Evolutionary conservation across 1,139 yeast species (phyloP), one percentile per base, ranked within the genome.

Genomic region (Blastobotrys illinoisensis): DNA sequence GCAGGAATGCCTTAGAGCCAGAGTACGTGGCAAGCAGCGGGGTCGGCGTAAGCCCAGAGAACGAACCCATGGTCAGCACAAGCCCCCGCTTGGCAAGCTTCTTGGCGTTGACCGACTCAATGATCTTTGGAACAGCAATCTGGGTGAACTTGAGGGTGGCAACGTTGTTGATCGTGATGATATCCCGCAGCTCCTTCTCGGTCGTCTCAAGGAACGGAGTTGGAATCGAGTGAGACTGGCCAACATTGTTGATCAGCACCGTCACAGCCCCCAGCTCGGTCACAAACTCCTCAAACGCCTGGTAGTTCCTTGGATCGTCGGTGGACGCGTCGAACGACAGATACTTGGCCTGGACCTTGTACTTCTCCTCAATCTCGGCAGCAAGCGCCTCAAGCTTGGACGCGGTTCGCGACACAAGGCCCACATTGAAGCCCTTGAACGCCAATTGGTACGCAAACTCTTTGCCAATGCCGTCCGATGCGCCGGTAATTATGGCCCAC

Each of bases 391-490:
- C 85, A 62, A 95, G 79, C 70, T 91, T 93, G 50, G 87, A 75
- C 66, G 79, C 79, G 19, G 96, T 90, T 73, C 99, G 82, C 43
- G 97, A 87, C 20, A 91, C 85, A 62, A 95, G 77, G 5, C 88
- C 84, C 50, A 93, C 71, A 64, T 90, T 91, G 70, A 91, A 85
- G 1, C 97, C 97, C 62, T 80, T 83, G 55, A 79, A 72, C 18
- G 99, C 99, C 72, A 93, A 79, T 74, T 93, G 98, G 36, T 74
- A 68, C 1, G 97, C 85, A 67, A 81, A 93, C 69, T 93, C 97
- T 67, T 90, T 89, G 57, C 99, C 99, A 66, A 93, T 86, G 46
- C 99, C 99, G 70, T 93, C 99, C 50, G 97, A 88, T 5, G 98
- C 95, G 57, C 99, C 99, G 5, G 99, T 93, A 23, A 93, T 80